Conservation (phyloP, 2,329 filamentous ascomycete genomes). For the Zopfia rhizophila region DNA sequence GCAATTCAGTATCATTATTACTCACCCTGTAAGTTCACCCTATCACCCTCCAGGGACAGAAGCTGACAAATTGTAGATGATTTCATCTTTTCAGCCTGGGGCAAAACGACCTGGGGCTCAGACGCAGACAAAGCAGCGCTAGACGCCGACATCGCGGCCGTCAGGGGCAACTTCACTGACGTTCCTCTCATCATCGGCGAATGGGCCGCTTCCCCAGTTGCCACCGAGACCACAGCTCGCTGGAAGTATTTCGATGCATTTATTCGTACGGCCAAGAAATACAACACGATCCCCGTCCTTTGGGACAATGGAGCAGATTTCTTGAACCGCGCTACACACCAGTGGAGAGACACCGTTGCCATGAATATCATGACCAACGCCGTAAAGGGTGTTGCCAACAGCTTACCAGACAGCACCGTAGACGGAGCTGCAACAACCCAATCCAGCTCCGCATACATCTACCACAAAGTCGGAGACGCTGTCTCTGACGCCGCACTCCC, state of each 20-base stretch:
- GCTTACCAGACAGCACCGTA: slow-evolving; percentile 63
- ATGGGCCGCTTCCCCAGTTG: slow-evolving; percentile 62
- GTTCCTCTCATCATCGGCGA: slow-evolving; percentile 68
- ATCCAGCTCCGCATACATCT: slow-evolving; percentile 64
- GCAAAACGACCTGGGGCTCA: slow-evolving; percentile 69
- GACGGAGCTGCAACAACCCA: slow-evolving; percentile 60
- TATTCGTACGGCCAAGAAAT: slow-evolving; percentile 59
- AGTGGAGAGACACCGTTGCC: slow-evolving; percentile 63
- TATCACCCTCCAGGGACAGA: neutral
- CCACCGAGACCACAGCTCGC: slow-evolving; percentile 65
- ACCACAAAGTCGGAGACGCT: slow-evolving; percentile 59
- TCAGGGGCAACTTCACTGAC: slow-evolving; percentile 65
- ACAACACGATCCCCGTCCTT: slow-evolving; percentile 63
- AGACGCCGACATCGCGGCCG: slow-evolving; percentile 60
- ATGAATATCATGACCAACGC: slow-evolving; percentile 61
- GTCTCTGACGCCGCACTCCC: slow-evolving; percentile 58
- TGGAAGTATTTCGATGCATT: slow-evolving; percentile 69
- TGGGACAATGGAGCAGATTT: slow-evolving; percentile 71
- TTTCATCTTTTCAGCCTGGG: slow-evolving; percentile 61
- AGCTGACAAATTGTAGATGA: slow-evolving; percentile 30
- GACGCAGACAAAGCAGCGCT: slow-evolving; percentile 63
- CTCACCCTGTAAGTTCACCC: slow-evolving; percentile 60
- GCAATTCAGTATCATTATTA: slow-evolving; percentile 72
- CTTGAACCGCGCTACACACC: slow-evolving; percentile 60
- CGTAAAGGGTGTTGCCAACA: slow-evolving; percentile 57